phyloP scores from a whole-genome alignment of 345 rosid genomes.

The Toxicodendron radicans region DNA sequence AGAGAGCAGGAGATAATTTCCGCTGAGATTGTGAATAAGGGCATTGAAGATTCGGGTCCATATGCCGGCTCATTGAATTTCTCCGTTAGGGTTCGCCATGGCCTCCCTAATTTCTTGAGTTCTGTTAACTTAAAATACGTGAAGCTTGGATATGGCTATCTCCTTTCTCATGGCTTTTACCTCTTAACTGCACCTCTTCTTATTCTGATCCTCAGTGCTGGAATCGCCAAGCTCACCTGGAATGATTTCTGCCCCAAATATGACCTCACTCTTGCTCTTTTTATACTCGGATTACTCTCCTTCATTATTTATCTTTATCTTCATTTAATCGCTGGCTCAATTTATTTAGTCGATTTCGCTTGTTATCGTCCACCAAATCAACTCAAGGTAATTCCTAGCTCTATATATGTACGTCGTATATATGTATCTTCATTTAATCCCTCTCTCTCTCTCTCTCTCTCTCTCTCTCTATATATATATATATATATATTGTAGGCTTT shows the following conservation, averaged over 20 bases:
- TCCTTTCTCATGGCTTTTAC: constrained; percentile 44
- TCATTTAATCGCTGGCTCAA: constrained; percentile 41
- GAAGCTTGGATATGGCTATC: constrained; percentile 60
- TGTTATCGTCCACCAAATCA: constrained; percentile 66
- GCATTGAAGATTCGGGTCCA: constrained; percentile 36
- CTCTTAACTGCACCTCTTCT: constrained; percentile 36
- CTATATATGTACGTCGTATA: no score
- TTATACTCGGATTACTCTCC: constrained; percentile 22
- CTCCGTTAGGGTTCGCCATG: constrained; percentile 41
- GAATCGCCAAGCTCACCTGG: constrained; percentile 32
- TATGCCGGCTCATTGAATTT: constrained; percentile 45
- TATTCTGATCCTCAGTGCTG: constrained; percentile 30
- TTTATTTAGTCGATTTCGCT: constrained; percentile 57
- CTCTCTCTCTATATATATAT: no score
- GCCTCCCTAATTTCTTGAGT: constrained; percentile 50
- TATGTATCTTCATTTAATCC: neutral
- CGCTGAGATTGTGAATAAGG: constrained; percentile 53
- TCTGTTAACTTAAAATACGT: constrained; percentile 63
- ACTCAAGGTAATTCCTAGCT: constrained; percentile 49
- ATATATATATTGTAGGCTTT: no score
- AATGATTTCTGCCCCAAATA: constrained; percentile 22
- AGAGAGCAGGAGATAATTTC: constrained; percentile 30
- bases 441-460: no score
- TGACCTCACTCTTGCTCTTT: constrained; percentile 22
- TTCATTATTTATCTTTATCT: constrained; percentile 38